Evolutionary conservation across 176 grass and related monocot species (phyloP).

Genomic region (Zea mays): Zm-B73-REFERENCE-NAM-5.0 NC_050105.1:117018001-117018500

Average conservation of each 20-base stretch:
- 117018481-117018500: constrained; percentile 96
- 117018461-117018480: constrained; percentile 91
- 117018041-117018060: background rate
- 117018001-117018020: constrained; percentile 23
- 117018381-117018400: constrained; percentile 21
- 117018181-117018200: too few relatives aligned
- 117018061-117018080: background rate
- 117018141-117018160: constrained; percentile 5
- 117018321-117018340: background rate
- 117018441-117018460: constrained; percentile 91
- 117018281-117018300: too few relatives aligned
- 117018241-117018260: too few relatives aligned
- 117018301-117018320: too few relatives aligned
- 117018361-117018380: background rate
- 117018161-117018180: too few relatives aligned
- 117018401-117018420: constrained; percentile 91
- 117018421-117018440: constrained; percentile 79
- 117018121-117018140: background rate
- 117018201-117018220: too few relatives aligned
- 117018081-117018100: background rate
- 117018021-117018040: background rate
- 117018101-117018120: constrained; percentile 5
- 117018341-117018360: background rate
- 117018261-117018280: too few relatives aligned
- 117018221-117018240: too few relatives aligned